A percentile compares a stretch with the other conserved stretches of the same genome.
Evolutionary conservation across 164 flowering plant genomes (phyloP).

Genomic region (Euptelea pleiosperma): DNA sequence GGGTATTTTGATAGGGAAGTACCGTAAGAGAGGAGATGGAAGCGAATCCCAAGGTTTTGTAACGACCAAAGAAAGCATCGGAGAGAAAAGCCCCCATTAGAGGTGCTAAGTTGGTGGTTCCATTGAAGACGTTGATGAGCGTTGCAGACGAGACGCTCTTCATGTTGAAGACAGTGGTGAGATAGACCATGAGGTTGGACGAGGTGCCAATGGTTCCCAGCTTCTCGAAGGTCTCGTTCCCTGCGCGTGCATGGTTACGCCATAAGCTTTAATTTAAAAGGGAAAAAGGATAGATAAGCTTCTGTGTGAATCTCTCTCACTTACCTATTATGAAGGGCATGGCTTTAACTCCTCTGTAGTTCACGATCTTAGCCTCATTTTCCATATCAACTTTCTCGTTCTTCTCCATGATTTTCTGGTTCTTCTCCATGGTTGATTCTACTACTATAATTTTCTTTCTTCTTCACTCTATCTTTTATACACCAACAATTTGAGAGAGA

Average conservation of each 20-base stretch:
- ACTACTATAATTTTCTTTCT: too few relatives aligned
- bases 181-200: conserved; percentile 64
- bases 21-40: conserved; percentile 65
- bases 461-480: too few relatives aligned
- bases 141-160: conserved; percentile 56
- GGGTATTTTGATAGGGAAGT: too few relatives aligned
- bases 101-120: conserved; percentile 69
- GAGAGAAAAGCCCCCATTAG: conserved; percentile 72
- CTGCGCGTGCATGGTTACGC: conserved; percentile 29
- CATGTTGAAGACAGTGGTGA: conserved; percentile 77
- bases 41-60: conserved; percentile 63
- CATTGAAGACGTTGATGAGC: conserved; percentile 59
- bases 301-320: too few relatives aligned
- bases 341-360: conserved; percentile 50
- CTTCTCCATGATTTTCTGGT: too few relatives aligned
- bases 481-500: too few relatives aligned
- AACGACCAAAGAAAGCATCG: conserved; percentile 87
- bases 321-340: conserved; percentile 67
- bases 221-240: conserved; percentile 93
- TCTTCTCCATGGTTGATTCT: too few relatives aligned
- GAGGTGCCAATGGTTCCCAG: conserved; percentile 70
- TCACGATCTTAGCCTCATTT: conserved; percentile 21
- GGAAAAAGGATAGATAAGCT: neutral
- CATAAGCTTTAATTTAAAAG: too few relatives aligned
- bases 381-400: conserved; percentile 4